Conservation (phyloP, 495 filamentous ascomycete genomes). For the Trichoderma orchidacearum region DNA sequence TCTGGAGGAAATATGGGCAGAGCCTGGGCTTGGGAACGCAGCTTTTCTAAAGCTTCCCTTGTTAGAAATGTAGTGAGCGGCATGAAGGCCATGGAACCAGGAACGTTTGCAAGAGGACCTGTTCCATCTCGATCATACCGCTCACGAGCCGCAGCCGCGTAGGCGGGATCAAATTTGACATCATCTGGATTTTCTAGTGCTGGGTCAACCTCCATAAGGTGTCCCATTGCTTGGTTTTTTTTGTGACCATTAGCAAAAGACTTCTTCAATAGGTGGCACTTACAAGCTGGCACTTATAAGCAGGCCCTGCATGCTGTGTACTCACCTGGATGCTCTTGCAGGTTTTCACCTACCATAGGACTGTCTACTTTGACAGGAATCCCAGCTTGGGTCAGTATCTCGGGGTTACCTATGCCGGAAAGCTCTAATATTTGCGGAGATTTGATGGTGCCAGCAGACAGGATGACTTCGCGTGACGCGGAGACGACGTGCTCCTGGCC, state of each 20-base stretch:
- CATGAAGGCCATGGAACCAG: neutral
- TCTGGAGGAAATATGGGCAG: neutral
- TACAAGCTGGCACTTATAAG: too few relatives aligned
- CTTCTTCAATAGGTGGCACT: neutral
- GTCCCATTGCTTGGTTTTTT: neutral
- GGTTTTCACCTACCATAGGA: constrained; percentile 32
- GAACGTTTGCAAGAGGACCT: neutral
- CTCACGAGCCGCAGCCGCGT: neutral
- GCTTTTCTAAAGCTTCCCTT: neutral
- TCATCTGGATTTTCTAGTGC: neutral
- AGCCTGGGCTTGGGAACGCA: neutral
- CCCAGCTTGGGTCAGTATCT: neutral
- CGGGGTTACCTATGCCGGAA: constrained; percentile 2
- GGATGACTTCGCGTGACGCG: constrained; percentile 23
- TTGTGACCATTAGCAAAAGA: neutral
- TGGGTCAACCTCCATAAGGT: neutral
- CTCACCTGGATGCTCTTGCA: constrained; percentile 28
- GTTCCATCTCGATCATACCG: neutral
- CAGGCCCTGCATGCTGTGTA: neutral
- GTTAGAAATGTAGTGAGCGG: neutral
- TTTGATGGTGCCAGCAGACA: constrained; percentile 22
- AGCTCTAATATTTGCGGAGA: constrained; percentile 24
- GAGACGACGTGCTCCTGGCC: neutral
- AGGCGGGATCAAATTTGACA: neutral
- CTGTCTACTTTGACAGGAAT: constrained; percentile 20